Conservation (phyloP, 768 basidiomycete species). For the Suillus subalutaceus region DNA sequence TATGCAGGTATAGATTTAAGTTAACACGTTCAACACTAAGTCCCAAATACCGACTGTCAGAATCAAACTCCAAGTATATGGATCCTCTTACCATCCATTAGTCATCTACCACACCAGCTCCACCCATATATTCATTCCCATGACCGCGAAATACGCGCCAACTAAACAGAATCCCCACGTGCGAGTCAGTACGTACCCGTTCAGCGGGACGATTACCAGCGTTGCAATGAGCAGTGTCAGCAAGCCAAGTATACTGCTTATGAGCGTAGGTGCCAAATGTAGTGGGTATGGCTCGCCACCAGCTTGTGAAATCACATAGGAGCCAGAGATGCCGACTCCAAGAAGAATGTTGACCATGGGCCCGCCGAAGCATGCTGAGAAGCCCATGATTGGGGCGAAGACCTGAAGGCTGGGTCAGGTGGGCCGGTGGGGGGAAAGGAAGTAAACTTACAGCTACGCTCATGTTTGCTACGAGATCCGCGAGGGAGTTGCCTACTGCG, state of each 20-base stretch:
- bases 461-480: constrained; percentile 96
- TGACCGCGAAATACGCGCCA: constrained; percentile 69
- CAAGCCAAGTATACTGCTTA: constrained; percentile 85
- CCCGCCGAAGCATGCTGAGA: constrained; percentile 93
- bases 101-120: constrained; percentile 50
- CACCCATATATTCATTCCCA: constrained; percentile 78
- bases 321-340: constrained; percentile 90
- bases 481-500: constrained; percentile 93
- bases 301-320: constrained; percentile 75
- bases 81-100: neutral
- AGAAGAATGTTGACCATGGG: constrained; percentile 92
- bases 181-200: constrained; percentile 78
- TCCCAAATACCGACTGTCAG: neutral
- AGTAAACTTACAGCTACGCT: constrained; percentile 75
- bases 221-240: constrained; percentile 75
- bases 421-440: neutral
- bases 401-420: constrained; percentile 41
- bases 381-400: constrained; percentile 92
- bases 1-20: neutral
- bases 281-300: constrained; percentile 63
- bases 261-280: constrained; percentile 78
- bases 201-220: constrained; percentile 81
- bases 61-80: neutral
- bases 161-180: constrained; percentile 86
- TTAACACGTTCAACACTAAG: neutral